A percentile compares a stretch with the other conserved stretches of the same genome.
These are phyloP conservation scores for Bruguiera gymnorhiza DNA, from an alignment of 345 rosid species.

Conservation along the genomic window DNA sequence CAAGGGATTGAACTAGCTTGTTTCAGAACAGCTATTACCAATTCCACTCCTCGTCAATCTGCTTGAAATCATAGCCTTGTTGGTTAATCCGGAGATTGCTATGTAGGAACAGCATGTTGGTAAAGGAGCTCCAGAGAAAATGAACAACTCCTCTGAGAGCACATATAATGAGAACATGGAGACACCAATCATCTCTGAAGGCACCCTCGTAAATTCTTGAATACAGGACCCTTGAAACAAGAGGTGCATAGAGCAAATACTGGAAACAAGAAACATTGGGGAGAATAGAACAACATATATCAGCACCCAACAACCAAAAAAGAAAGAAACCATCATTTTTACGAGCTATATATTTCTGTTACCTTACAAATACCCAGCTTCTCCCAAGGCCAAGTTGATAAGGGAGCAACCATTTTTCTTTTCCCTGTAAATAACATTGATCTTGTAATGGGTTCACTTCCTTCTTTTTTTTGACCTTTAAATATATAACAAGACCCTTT, in stretches of 20 bases:
- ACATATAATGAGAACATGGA: slow-evolving; percentile 56
- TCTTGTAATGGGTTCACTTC: neutral
- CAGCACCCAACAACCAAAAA: slow-evolving; percentile 1
- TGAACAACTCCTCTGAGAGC: slow-evolving; percentile 38
- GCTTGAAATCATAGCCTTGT: slow-evolving; percentile 80
- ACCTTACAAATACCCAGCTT: slow-evolving; percentile 79
- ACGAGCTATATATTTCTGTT: neutral
- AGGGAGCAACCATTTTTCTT: slow-evolving; percentile 42
- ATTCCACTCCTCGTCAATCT: slow-evolving; percentile 89
- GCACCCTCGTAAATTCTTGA: slow-evolving; percentile 44
- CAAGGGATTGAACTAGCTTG: neutral
- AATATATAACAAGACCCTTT: neutral
- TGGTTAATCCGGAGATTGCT: slow-evolving; percentile 51
- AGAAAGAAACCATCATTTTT: neutral
- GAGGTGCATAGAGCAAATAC: slow-evolving; percentile 80
- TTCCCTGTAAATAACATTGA: neutral
- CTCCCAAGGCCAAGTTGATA: slow-evolving; percentile 92
- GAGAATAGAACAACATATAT: neutral
- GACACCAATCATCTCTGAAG: slow-evolving; percentile 51
- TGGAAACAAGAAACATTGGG: slow-evolving; percentile 19
- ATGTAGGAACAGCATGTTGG: slow-evolving; percentile 61
- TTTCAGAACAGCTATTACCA: slow-evolving; percentile 38
- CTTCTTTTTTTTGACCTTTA: neutral
- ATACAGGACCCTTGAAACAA: slow-evolving; percentile 51
- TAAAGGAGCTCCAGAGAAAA: slow-evolving; percentile 38